phyloP scores from a whole-genome alignment of 1,284 basidiomycete species.

The Anthracocystis setariae region DNA sequence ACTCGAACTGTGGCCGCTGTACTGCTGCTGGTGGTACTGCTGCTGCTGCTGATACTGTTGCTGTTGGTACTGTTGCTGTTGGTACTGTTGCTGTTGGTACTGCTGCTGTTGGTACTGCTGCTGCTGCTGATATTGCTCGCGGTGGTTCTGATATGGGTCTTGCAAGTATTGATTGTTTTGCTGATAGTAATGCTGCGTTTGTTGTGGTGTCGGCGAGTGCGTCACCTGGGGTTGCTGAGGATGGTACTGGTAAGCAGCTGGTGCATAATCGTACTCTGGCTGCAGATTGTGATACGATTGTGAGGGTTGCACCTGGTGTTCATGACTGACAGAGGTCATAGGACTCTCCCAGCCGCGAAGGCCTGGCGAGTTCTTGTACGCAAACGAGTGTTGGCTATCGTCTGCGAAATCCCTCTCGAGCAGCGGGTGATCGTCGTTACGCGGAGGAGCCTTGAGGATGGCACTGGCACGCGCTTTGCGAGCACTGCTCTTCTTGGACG shows the following conservation, averaged over 20 bases:
- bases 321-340: constrained; percentile 37
- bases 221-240: constrained; percentile 7
- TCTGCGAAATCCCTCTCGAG: constrained; percentile 18
- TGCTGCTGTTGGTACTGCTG: background rate
- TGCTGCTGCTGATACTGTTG: background rate
- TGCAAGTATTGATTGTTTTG: constrained; percentile 21
- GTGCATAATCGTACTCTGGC: constrained; percentile 22
- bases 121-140: constrained; percentile 16
- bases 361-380: constrained; percentile 32
- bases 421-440: constrained; percentile 33
- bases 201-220: constrained; percentile 11
- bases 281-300: constrained; percentile 17
- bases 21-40: constrained; percentile 14
- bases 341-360: constrained; percentile 33
- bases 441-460: constrained; percentile 28
- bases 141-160: constrained; percentile 18
- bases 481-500: constrained; percentile 36
- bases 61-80: constrained; percentile 18
- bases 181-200: constrained; percentile 22
- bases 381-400: constrained; percentile 22
- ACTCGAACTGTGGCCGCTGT: no score
- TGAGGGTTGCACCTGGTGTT: constrained; percentile 18
- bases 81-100: no score
- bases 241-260: constrained; percentile 3
- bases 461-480: constrained; percentile 27